These are phyloP conservation scores for Nigrospora osmanthi DNA, from an alignment of 2,329 filamentous ascomycete genomes.

Conservation along the genomic window DNA sequence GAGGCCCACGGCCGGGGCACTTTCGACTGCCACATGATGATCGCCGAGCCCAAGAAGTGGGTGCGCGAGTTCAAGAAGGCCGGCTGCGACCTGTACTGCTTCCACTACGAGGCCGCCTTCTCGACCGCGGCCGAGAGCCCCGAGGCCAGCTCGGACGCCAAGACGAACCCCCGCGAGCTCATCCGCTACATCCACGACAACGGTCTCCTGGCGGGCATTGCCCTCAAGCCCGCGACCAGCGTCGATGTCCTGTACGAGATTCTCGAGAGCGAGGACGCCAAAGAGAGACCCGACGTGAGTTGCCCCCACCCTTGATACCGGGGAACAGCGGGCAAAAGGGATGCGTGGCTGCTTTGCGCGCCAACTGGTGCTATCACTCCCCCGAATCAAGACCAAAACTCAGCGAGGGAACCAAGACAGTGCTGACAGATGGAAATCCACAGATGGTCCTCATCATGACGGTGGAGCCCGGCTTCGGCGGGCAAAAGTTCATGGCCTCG, in stretches of 20 bases:
- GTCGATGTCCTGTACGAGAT: slow-evolving; percentile 92
- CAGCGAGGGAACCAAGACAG: background rate
- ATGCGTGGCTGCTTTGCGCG: background rate
- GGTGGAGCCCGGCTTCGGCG: slow-evolving; percentile 92
- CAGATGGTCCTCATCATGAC: slow-evolving; percentile 99
- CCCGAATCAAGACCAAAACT: too few relatives aligned
- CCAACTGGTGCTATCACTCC: too few relatives aligned
- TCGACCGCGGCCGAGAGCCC: slow-evolving; percentile 80
- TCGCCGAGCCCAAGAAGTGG: slow-evolving; percentile 98
- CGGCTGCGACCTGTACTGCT: slow-evolving; percentile 98
- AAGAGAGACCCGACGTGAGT: slow-evolving; percentile 81
- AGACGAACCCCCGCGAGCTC: slow-evolving; percentile 76
- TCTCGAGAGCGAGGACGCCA: slow-evolving; percentile 61
- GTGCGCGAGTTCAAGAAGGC: slow-evolving; percentile 90
- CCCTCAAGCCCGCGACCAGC: slow-evolving; percentile 86
- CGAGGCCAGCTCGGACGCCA: slow-evolving; percentile 56
- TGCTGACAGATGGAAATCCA: background rate
- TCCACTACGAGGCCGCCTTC: slow-evolving; percentile 96
- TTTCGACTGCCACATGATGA: slow-evolving; percentile 99
- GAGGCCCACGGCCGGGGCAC: slow-evolving; percentile 72
- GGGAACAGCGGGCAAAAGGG: background rate
- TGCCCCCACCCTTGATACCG: background rate
- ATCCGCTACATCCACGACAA: slow-evolving; percentile 85
- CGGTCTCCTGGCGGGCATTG: slow-evolving; percentile 86
- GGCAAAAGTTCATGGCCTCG: slow-evolving; percentile 96